Percentiles rank a stretch among this genome's conserved stretches.
These are phyloP conservation scores for Monosporascus sp. DNA, from an alignment of 2,329 filamentous ascomycete species.

Conservation along the genomic window DNA sequence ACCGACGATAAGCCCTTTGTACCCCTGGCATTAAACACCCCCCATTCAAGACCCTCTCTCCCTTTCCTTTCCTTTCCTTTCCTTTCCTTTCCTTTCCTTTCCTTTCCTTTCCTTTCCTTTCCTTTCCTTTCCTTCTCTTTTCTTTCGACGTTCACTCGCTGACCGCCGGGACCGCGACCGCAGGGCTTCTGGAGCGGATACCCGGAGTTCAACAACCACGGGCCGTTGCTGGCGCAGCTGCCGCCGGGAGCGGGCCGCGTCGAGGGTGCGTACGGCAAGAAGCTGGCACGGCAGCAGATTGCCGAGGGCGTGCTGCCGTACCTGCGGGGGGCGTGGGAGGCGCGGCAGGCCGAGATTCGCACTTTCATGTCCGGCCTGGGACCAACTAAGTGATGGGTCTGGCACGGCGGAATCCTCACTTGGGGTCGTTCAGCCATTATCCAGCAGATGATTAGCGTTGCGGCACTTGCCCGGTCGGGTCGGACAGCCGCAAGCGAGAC, in stretches of 20 bases:
- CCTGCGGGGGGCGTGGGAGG: slow-evolving; percentile 21
- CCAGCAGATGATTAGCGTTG: too few species aligned
- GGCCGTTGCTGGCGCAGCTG: slow-evolving; percentile 5
- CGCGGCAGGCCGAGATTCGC: slow-evolving; percentile 14
- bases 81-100: neutral
- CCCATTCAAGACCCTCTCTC: neutral
- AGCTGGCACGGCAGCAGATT: slow-evolving; percentile 31
- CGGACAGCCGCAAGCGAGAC: too few species aligned
- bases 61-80: neutral
- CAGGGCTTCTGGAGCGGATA: slow-evolving; percentile 30
- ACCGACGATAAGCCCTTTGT: neutral
- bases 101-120: neutral
- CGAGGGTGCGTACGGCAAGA: slow-evolving; percentile 27
- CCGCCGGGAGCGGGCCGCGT: slow-evolving; percentile 7
- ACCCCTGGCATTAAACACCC: too few species aligned
- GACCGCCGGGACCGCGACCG: neutral
- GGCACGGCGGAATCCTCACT: too few species aligned
- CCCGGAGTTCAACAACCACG: slow-evolving; percentile 24
- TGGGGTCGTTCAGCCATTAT: too few species aligned
- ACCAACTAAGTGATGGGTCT: too few species aligned
- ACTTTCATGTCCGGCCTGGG: slow-evolving; percentile 1
- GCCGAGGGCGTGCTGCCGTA: slow-evolving; percentile 33
- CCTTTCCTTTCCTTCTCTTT: neutral
- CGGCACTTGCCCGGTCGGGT: too few species aligned
- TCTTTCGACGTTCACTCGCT: neutral